Evolutionary conservation across 805 yeast species (phyloP).

Genomic region (Yueomyces sp.): DNA sequence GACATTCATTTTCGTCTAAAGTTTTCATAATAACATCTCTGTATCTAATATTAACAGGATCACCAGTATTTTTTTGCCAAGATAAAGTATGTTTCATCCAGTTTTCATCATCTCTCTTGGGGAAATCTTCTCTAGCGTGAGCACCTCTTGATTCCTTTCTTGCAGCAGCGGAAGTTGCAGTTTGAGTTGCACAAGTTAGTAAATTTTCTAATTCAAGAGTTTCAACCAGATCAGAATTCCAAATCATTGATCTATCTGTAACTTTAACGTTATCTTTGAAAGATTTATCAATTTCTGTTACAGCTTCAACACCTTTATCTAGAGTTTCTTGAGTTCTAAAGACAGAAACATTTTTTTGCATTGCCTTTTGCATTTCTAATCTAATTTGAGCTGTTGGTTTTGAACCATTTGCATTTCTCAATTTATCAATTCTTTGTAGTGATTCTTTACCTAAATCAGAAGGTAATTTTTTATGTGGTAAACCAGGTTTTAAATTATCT

Average conservation of each 20-base stretch:
- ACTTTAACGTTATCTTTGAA: slow-evolving; percentile 61
- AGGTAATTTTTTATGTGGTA: slow-evolving; percentile 71
- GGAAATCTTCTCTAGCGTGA: slow-evolving; percentile 96
- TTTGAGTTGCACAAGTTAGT: slow-evolving; percentile 93
- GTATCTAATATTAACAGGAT: slow-evolving; percentile 61
- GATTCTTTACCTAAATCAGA: slow-evolving; percentile 83
- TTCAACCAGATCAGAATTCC: slow-evolving; percentile 96
- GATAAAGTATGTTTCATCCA: slow-evolving; percentile 98
- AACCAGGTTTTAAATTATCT: slow-evolving; percentile 75
- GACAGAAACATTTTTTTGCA: slow-evolving; percentile 96
- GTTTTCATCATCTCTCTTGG: slow-evolving; percentile 86
- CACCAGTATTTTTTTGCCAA: slow-evolving; percentile 71
- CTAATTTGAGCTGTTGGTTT: slow-evolving; percentile 80
- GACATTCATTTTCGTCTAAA: slow-evolving; percentile 84
- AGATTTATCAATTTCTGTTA: slow-evolving; percentile 59
- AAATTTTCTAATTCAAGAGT: slow-evolving; percentile 92
- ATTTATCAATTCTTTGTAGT: slow-evolving; percentile 75
- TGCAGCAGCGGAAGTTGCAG: slow-evolving; percentile 86
- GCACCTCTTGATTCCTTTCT: slow-evolving; percentile 99
- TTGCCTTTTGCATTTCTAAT: slow-evolving; percentile 82
- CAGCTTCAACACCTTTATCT: slow-evolving; percentile 80
- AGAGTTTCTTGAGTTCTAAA: slow-evolving; percentile 88
- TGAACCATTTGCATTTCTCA: slow-evolving; percentile 78
- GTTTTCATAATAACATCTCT: slow-evolving; percentile 76
- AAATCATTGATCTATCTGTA: slow-evolving; percentile 93